These are phyloP conservation scores for Stropharia rugosoannulata DNA, from an alignment of 768 basidiomycete species.

Conservation along the genomic window DNA sequence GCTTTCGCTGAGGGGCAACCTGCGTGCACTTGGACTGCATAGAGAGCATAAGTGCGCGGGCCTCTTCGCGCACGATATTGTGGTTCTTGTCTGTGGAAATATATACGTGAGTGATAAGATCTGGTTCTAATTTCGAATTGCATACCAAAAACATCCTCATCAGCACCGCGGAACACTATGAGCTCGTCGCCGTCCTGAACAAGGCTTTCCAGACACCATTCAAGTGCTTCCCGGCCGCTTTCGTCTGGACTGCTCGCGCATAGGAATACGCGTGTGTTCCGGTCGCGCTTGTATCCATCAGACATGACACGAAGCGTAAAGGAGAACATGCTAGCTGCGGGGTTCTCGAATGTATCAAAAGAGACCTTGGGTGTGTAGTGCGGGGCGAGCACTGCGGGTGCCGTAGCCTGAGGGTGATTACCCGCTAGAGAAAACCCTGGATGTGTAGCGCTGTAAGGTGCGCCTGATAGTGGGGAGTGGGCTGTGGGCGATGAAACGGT, in stretches of 20 bases:
- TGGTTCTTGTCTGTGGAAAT: slow-evolving; percentile 65
- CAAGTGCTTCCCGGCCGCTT: slow-evolving; percentile 83
- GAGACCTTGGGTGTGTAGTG: slow-evolving; percentile 70
- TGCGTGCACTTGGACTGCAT: slow-evolving; percentile 84
- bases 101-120: not conserved
- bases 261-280: slow-evolving; percentile 83
- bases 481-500: slow-evolving; percentile 11
- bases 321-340: slow-evolving; percentile 81
- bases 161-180: slow-evolving; percentile 87
- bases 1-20: slow-evolving; percentile 74
- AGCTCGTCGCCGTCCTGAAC: slow-evolving; percentile 91
- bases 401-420: not conserved
- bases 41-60: slow-evolving; percentile 72
- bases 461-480: slow-evolving; percentile 1
- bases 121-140: not conserved
- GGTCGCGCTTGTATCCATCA: slow-evolving; percentile 72
- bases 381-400: slow-evolving; percentile 5
- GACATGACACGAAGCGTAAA: slow-evolving; percentile 84
- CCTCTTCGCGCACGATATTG: slow-evolving; percentile 78
- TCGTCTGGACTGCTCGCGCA: slow-evolving; percentile 90
- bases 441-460: not conserved
- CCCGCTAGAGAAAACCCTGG: not conserved
- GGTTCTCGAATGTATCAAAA: slow-evolving; percentile 87
- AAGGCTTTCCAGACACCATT: slow-evolving; percentile 88
- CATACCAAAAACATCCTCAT: slow-evolving; percentile 81